Base-by-base conservation (phyloP, 331 rosid species). In the Telfairia occidentalis region DNA sequence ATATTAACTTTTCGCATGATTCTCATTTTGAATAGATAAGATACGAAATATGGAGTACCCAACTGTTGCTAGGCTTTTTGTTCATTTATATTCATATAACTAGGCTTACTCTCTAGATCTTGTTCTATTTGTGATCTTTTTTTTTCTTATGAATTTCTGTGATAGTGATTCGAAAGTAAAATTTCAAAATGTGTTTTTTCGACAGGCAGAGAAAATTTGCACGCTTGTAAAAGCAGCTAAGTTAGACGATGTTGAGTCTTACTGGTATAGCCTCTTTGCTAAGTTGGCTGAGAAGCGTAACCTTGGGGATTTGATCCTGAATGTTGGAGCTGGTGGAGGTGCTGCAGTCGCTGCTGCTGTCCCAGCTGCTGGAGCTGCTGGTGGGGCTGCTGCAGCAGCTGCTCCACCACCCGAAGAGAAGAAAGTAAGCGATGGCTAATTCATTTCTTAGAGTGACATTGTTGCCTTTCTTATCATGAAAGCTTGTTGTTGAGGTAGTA, bases 201-300 rank as follows among this genome's bases (percentile, higher is more conserved):
- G 32, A 81, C 79, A 92, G 98, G 58, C 96, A 1, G 98, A 91
- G 34, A 93, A 93, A 42, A 86, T 93, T 63, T 38, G 80, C 1
- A 13, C 88, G 21, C 38, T 93, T 83, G 86, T 91, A 76, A 88
- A 86, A 34, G 78, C 85, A 0, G 97, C 96, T 42, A 80, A 86
- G 0, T 77, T 93, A 24, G 4, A 18, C 0, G 2, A 7, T 28
- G 86, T 91, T 11, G 97, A 89, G 29, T 81, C 95, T 0, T 93
- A 81, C 67, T 93, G 98, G 98, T 86, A 86, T 1, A 28, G 74
- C 77, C 74, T 93, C 57, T 91, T 93, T 43, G 95, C 96, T 13
- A 93, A 88, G 77, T 88, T 93, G 34, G 89, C 89, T 0, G 95
- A 89, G 86, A 91, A 88, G 86, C 69, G 84, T 19, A 78, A 78